Evolutionary conservation across 805 yeast genomes (phyloP).

Genomic region (Sugiyamaella smithiae): DNA sequence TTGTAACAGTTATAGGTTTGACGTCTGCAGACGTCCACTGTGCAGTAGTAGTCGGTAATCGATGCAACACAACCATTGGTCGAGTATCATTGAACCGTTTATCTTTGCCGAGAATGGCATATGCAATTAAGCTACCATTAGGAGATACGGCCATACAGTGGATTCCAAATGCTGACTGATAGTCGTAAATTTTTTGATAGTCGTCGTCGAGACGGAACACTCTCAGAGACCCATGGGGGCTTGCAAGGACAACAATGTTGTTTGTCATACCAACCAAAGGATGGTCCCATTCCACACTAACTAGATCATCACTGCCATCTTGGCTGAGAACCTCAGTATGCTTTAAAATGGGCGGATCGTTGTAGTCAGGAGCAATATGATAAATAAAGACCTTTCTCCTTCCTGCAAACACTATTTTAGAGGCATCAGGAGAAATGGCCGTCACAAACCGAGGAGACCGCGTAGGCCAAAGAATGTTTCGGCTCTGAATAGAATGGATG

Average conservation of each 20-base stretch:
- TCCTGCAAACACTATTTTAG: constrained; percentile 61
- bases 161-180: constrained; percentile 69
- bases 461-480: constrained; percentile 47
- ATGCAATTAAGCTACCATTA: constrained; percentile 62
- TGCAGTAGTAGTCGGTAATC: background rate
- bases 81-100: constrained; percentile 65
- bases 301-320: constrained; percentile 9
- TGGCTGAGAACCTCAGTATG: constrained; percentile 28
- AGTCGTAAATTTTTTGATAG: constrained; percentile 55
- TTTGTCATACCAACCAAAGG: constrained; percentile 47
- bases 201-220: constrained; percentile 38
- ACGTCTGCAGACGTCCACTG: constrained; percentile 34
- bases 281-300: constrained; percentile 18
- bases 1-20: constrained; percentile 66
- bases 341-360: constrained; percentile 50
- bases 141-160: constrained; percentile 73
- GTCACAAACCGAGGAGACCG: constrained; percentile 47
- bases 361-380: constrained; percentile 46
- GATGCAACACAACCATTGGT: constrained; percentile 21
- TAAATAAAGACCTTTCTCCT: constrained; percentile 75
- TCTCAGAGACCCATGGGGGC: constrained; percentile 66
- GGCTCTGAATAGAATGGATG: constrained; percentile 52
- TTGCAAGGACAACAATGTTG: constrained; percentile 61
- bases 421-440: constrained; percentile 61
- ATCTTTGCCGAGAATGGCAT: constrained; percentile 81